These are phyloP conservation scores for Ceratocystis destructans DNA, from an alignment of 2,329 filamentous ascomycete species.

Conservation along the genomic window DNA sequence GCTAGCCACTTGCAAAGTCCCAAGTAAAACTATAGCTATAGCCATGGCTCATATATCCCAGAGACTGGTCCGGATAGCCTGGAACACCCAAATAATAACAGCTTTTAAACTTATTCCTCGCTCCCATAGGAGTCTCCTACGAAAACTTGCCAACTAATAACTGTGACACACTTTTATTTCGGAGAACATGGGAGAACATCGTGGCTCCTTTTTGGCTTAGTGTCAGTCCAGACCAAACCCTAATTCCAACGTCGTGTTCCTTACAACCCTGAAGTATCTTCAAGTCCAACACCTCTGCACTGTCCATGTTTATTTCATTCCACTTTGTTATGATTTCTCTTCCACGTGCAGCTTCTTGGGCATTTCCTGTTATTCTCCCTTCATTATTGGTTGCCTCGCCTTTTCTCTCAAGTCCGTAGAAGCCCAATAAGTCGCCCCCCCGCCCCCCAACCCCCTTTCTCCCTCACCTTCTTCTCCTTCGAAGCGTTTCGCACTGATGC, in stretches of 20 bases:
- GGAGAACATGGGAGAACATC: not conserved
- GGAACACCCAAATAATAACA: not conserved
- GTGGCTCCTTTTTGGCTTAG: not conserved
- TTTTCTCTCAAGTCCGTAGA: not conserved
- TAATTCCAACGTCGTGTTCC: not conserved
- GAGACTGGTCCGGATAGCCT: not conserved
- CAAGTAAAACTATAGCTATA: not conserved
- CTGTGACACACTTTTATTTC: not conserved
- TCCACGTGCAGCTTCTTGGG: not conserved
- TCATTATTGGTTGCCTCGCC: not conserved
- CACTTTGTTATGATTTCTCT: not conserved
- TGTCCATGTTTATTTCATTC: no score
- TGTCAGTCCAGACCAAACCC: not conserved
- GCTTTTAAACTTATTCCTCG: not conserved
- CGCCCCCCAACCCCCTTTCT: not conserved
- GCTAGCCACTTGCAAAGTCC: not conserved
- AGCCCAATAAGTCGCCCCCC: not conserved
- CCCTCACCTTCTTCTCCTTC: not conserved
- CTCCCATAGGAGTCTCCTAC: no score
- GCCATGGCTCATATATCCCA: not conserved
- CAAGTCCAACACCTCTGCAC: not conserved
- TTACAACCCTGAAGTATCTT: not conserved
- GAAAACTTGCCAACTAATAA: no score
- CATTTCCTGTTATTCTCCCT: not conserved
- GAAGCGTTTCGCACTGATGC: constrained; percentile 6